These are phyloP conservation scores for Aspergillus niger DNA, from an alignment of 2,329 filamentous ascomycete species.

Conservation along the genomic window DNA sequence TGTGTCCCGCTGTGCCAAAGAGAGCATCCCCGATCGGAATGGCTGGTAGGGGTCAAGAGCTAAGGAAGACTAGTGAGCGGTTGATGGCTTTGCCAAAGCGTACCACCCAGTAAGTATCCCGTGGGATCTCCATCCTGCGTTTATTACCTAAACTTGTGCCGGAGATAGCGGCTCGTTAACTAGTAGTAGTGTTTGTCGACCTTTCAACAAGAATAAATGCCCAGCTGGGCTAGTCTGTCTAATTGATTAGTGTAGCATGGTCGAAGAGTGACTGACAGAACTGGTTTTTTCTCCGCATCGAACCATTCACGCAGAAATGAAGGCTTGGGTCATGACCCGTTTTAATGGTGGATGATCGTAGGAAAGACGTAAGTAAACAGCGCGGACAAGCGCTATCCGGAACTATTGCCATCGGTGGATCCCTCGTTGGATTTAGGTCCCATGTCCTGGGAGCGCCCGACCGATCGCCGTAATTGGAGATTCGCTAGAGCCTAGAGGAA, in stretches of 20 bases:
- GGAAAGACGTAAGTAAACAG: background rate
- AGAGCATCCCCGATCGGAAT: background rate
- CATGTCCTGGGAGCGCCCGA: constrained; percentile 15
- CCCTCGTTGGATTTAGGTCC: constrained; percentile 12
- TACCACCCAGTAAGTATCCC: background rate
- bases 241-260: background rate
- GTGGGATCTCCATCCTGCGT: constrained; percentile 2
- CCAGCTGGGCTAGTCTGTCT: background rate
- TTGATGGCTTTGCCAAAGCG: constrained; percentile 1
- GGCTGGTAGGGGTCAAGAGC: background rate
- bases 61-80: background rate
- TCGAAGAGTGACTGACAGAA: background rate
- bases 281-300: constrained; percentile 16
- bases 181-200: background rate
- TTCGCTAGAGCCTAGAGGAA: constrained; percentile 1
- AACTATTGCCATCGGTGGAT: constrained; percentile 23
- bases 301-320: constrained; percentile 14
- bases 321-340: constrained; percentile 10
- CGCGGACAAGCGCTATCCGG: constrained; percentile 19
- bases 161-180: too few species aligned
- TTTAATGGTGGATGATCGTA: constrained; percentile 4
- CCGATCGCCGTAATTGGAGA: constrained; percentile 19
- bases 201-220: too few species aligned
- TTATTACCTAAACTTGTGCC: background rate
- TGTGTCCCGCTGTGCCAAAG: background rate